These are phyloP conservation scores for Trametes pubescens DNA, from an alignment of 1,284 basidiomycete genomes.

Conservation along the genomic window DNA sequence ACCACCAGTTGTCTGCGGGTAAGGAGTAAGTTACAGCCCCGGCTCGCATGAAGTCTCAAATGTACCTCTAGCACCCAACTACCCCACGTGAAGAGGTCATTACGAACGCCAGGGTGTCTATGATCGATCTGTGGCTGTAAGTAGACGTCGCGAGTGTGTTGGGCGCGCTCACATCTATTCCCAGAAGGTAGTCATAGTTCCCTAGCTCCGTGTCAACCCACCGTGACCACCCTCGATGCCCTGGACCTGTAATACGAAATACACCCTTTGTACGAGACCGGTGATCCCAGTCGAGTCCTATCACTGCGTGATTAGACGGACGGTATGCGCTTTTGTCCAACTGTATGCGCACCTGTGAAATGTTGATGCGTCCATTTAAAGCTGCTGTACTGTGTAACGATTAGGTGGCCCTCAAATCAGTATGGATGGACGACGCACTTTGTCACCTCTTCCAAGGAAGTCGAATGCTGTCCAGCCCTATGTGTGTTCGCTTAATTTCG, in stretches of 20 bases:
- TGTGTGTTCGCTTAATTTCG: slow-evolving; percentile 13
- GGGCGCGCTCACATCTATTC: slow-evolving; percentile 60
- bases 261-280: slow-evolving; percentile 67
- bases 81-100: slow-evolving; percentile 74
- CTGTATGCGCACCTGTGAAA: slow-evolving; percentile 64
- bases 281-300: slow-evolving; percentile 90
- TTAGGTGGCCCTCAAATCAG: not conserved
- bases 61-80: slow-evolving; percentile 70
- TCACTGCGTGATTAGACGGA: not conserved
- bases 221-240: slow-evolving; percentile 75
- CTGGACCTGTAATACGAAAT: slow-evolving; percentile 64
- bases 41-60: slow-evolving; percentile 2
- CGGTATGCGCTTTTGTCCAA: not conserved
- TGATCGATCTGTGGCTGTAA: slow-evolving; percentile 74
- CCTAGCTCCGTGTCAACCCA: slow-evolving; percentile 75
- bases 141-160: not conserved
- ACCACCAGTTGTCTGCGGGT: slow-evolving; percentile 74
- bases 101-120: slow-evolving; percentile 80
- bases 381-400: slow-evolving; percentile 63
- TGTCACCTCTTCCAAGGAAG: slow-evolving; percentile 79
- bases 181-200: slow-evolving; percentile 85
- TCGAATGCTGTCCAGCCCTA: slow-evolving; percentile 90
- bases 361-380: slow-evolving; percentile 76
- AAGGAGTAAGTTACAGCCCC: not conserved
- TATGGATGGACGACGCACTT: slow-evolving; percentile 52